Percentiles rank a stretch among this genome's conserved stretches.
Conservation (phyloP, 2,329 filamentous ascomycete genomes). For the Raffaelea albimanens region DNA sequence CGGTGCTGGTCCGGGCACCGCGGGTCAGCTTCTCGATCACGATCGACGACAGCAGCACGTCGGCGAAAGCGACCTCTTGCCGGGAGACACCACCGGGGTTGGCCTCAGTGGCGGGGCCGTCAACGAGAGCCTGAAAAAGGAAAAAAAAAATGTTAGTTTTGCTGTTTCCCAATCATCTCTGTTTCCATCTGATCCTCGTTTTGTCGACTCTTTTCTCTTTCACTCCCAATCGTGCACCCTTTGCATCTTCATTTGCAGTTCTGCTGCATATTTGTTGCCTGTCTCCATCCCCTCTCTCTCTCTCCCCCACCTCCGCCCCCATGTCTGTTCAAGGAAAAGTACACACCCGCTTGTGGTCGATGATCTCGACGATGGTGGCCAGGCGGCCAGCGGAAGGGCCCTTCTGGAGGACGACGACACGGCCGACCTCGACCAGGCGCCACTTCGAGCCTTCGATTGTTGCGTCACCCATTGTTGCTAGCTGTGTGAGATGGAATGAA, state of each 20-base stretch:
- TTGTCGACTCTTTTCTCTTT: not conserved
- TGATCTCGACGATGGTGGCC: slow-evolving; percentile 95
- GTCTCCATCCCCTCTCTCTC: slow-evolving; percentile 3
- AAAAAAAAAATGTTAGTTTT: slow-evolving; percentile 8
- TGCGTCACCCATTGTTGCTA: slow-evolving; percentile 71
- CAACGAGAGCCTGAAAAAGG: slow-evolving; percentile 71
- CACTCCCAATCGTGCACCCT: too few relatives aligned
- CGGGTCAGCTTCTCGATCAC: slow-evolving; percentile 80
- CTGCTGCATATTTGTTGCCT: not conserved
- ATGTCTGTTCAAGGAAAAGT: not conserved
- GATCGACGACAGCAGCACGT: slow-evolving; percentile 83
- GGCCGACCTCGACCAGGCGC: slow-evolving; percentile 98
- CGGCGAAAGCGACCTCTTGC: slow-evolving; percentile 73
- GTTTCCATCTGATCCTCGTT: too few relatives aligned
- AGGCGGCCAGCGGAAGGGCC: slow-evolving; percentile 77
- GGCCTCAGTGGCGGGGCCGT: slow-evolving; percentile 79
- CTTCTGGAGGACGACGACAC: slow-evolving; percentile 83
- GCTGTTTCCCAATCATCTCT: too few relatives aligned
- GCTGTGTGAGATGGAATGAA: slow-evolving; percentile 12
- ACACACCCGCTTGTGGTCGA: slow-evolving; percentile 99
- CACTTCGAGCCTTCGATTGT: slow-evolving; percentile 74
- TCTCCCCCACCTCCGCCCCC: slow-evolving; percentile 5
- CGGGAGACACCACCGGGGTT: slow-evolving; percentile 67
- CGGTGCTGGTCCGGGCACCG: slow-evolving; percentile 68
- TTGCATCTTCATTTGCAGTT: not conserved